Base-by-base conservation (phyloP, 148 eudicot genomes). In the Polygonum maritimum region DNA sequence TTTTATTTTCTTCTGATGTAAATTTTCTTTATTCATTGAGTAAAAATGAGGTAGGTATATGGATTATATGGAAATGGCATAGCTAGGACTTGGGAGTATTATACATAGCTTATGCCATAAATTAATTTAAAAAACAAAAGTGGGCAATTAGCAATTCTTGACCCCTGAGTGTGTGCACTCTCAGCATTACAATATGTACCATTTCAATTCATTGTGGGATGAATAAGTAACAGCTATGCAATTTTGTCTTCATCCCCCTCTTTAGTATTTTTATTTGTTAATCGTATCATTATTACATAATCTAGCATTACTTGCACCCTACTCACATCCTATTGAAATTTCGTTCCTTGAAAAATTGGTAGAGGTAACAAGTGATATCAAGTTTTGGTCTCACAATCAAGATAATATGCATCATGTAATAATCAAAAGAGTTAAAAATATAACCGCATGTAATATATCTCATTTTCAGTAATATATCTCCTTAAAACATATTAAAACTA, bases 101-200 rank as follows among this genome's bases (percentile, higher is more conserved):
- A n/a, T 22, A n/a, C 13, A 39, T 48, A 26, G 74, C 33, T 39
- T 71, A 39, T 71, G 48, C 45, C 11, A 71, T 21, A 1, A 12
- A 21, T 71, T 12, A 44, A 19, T 41, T 19, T 0, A 26, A 26
- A 26, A 26, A 26, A 26, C 31, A 52, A 71, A 9, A 9, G 18
- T 71, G 48, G 45, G 26, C 9, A 18, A 39, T 71, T 44, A 31
- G 14, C 51, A 10, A 7, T 62, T 62, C 63, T 26, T 62, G 38
- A 22, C 14, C 15, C 10, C 0, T 12, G 6, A 62, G 69, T 62
- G 69, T 62, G 60, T 62, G 38, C 10, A 26, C 9, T 16, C 36
- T 62, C 69, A 62, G 39, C 69, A 62, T 62, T 62, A 38, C 69
- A 62, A 33, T 21, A 35, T 58, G 12, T 58, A 57, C 63, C 63